Conservation (phyloP, 441 rosid species). For the Eutrema salsugineum region DNA sequence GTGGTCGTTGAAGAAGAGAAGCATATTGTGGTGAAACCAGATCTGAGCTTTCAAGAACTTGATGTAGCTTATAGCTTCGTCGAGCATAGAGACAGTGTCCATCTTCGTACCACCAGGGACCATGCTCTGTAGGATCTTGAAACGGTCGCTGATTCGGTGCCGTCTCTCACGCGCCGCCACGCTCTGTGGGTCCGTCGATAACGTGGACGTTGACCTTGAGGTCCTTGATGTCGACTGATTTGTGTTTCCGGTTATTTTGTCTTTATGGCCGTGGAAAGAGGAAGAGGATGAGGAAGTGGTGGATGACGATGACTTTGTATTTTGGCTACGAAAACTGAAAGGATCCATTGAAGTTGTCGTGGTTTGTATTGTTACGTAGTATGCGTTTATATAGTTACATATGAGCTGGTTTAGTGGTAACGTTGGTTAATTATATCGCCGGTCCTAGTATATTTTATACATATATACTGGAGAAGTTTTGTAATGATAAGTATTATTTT, state of each 20-base stretch:
- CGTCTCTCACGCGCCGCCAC: slow-evolving; percentile 87
- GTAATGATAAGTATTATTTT: too few relatives aligned
- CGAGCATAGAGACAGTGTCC: slow-evolving; percentile 90
- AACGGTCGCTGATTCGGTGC: slow-evolving; percentile 77
- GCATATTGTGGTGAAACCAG: slow-evolving; percentile 58
- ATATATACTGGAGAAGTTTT: too few relatives aligned
- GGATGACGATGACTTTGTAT: slow-evolving; percentile 27
- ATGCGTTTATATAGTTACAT: slow-evolving; percentile 11
- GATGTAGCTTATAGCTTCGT: slow-evolving; percentile 84
- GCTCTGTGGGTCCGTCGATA: slow-evolving; percentile 87
- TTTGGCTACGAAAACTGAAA: not conserved
- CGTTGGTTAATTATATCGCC: not conserved
- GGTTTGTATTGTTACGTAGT: slow-evolving; percentile 1
- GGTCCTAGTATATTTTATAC: not conserved
- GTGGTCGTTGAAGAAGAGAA: slow-evolving; percentile 17
- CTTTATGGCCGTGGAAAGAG: slow-evolving; percentile 27
- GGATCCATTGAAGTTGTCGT: slow-evolving; percentile 19
- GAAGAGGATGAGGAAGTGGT: slow-evolving; percentile 32
- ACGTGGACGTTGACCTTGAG: slow-evolving; percentile 35
- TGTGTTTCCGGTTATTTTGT: not conserved
- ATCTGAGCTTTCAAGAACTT: slow-evolving; percentile 82
- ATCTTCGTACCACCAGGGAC: slow-evolving; percentile 84
- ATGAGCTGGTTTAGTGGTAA: not conserved
- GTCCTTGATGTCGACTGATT: slow-evolving; percentile 25
- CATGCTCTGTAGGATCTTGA: slow-evolving; percentile 77